Evolutionary conservation across 2,329 filamentous ascomycete species (phyloP).

Genomic region (Aspergillus fumigatus): DNA sequence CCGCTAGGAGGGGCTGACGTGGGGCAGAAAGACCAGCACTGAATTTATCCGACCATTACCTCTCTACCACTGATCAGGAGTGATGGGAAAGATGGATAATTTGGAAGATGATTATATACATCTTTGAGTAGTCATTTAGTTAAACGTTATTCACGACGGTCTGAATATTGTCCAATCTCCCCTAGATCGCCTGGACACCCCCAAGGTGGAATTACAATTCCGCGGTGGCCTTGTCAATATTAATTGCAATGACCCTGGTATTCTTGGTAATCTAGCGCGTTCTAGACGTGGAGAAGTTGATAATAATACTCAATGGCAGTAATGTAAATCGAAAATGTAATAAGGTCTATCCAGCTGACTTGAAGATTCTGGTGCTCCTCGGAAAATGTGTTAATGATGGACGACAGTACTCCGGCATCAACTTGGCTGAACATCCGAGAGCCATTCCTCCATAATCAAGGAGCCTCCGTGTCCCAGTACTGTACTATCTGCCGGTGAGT

Average conservation of each 20-base stretch:
- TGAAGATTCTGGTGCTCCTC: not conserved
- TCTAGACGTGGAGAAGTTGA: not conserved
- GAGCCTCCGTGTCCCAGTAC: not conserved
- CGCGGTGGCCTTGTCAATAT: not conserved
- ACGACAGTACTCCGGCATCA: not conserved
- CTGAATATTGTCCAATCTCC: not conserved
- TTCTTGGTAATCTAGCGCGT: not conserved
- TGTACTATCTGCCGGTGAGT: not conserved
- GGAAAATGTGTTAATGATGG: not conserved
- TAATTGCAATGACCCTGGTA: not conserved
- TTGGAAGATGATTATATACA: not conserved
- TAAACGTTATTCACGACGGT: not conserved
- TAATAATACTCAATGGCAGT: not conserved
- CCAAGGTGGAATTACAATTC: not conserved
- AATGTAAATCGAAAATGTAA: not conserved
- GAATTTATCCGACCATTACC: not conserved
- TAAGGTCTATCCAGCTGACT: not conserved
- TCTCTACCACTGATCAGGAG: too few relatives aligned
- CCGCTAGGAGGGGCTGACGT: conserved; percentile 24
- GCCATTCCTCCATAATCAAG: not conserved
- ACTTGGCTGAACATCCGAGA: not conserved
- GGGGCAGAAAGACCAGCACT: conserved; percentile 13
- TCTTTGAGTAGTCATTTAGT: too few relatives aligned
- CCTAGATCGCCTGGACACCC: too few relatives aligned
- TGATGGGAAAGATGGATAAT: not conserved